These are phyloP conservation scores for Pythium periplocum DNA, from an alignment of 352 stramenopile species.

Conservation along the genomic window DNA sequence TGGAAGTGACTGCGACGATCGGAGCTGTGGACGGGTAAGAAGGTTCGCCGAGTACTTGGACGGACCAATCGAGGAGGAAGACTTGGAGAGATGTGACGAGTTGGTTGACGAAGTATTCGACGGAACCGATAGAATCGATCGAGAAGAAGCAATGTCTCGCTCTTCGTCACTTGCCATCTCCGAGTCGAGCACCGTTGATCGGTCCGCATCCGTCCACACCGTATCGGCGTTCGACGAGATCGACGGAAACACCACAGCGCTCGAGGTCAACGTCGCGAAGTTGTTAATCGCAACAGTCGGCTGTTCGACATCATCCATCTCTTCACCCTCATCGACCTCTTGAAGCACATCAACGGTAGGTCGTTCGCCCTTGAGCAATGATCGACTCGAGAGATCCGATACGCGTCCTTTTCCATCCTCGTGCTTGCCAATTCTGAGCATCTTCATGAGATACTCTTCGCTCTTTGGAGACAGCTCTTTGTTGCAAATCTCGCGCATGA, in stretches of 20 bases:
- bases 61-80: too few species aligned
- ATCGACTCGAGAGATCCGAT: slow-evolving; percentile 12
- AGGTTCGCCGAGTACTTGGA: neutral
- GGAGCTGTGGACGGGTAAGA: neutral
- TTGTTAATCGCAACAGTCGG: slow-evolving; percentile 5
- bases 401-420: slow-evolving; percentile 25
- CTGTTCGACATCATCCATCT: slow-evolving; percentile 1
- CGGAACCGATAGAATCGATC: neutral
- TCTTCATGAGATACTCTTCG: slow-evolving; percentile 42
- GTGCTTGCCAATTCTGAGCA: slow-evolving; percentile 57
- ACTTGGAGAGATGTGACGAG: too few species aligned
- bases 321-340: slow-evolving; percentile 16
- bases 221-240: slow-evolving; percentile 26
- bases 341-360: slow-evolving; percentile 14
- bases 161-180: neutral
- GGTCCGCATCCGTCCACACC: slow-evolving; percentile 23
- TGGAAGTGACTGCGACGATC: neutral
- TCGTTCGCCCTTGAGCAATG: slow-evolving; percentile 15
- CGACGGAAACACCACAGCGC: slow-evolving; percentile 11
- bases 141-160: neutral
- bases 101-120: too few species aligned
- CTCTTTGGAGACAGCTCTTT: slow-evolving; percentile 33
- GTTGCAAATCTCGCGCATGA: slow-evolving; percentile 48
- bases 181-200: slow-evolving; percentile 3
- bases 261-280: slow-evolving; percentile 14